Conservation (phyloP, 1,139 yeast species). For the Suhomyces wounanorum region DNA sequence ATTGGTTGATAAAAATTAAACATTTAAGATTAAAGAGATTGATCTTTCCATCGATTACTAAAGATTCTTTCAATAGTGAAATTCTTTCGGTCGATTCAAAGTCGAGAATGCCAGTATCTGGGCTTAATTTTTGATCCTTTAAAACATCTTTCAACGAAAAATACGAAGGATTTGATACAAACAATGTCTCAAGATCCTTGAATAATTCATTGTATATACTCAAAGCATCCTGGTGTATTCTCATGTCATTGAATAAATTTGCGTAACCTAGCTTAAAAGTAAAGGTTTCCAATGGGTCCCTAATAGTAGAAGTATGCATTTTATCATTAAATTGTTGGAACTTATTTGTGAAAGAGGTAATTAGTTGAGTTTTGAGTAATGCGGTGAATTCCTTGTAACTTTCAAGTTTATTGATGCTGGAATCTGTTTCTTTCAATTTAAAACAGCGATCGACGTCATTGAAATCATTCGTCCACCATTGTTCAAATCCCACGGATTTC, state of each 20-base stretch:
- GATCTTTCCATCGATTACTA: slow-evolving; percentile 17
- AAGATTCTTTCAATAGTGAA: slow-evolving; percentile 20
- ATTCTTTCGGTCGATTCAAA: slow-evolving; percentile 22
- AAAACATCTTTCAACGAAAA: slow-evolving; percentile 14
- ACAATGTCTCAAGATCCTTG: slow-evolving; percentile 24
- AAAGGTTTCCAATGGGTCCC: slow-evolving; percentile 20
- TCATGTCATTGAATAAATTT: slow-evolving; percentile 46
- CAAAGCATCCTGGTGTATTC: slow-evolving; percentile 60
- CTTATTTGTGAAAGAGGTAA: slow-evolving; percentile 57
- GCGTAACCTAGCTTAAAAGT: slow-evolving; percentile 28
- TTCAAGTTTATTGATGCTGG: slow-evolving; percentile 41
- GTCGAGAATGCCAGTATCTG: slow-evolving; percentile 10
- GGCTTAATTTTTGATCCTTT: background rate
- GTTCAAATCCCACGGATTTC: slow-evolving; percentile 15
- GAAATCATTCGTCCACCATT: slow-evolving; percentile 9
- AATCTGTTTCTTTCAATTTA: slow-evolving; percentile 40
- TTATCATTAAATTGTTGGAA: slow-evolving; percentile 42
- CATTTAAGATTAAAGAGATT: slow-evolving; percentile 30
- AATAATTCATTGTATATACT: slow-evolving; percentile 44
- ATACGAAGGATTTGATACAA: slow-evolving; percentile 22
- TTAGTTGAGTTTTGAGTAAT: slow-evolving; percentile 52
- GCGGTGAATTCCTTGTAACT: slow-evolving; percentile 50
- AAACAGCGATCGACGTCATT: slow-evolving; percentile 36
- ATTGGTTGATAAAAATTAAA: slow-evolving; percentile 32
- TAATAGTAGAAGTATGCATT: slow-evolving; percentile 30